Percentiles rank a stretch among this genome's conserved stretches.
phyloP scores from a whole-genome alignment of 108 stramenopile species.

The Aurantiochytrium sp. region DNA sequence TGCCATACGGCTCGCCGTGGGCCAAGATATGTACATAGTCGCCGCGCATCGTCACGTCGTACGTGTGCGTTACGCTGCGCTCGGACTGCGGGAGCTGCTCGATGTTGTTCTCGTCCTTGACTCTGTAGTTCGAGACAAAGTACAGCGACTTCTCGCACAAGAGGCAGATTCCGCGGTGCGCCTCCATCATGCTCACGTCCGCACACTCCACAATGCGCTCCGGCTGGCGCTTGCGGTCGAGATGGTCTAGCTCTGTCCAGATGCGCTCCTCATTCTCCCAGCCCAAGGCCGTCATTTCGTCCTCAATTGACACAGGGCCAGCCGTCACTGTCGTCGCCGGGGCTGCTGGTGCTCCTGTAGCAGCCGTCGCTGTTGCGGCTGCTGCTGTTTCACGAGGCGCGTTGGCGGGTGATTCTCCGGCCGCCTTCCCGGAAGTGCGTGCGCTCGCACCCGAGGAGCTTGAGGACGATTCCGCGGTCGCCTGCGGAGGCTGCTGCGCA shows the following conservation, averaged over 20 bases:
- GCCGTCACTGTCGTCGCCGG: background rate
- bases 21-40: background rate
- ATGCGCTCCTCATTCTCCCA: background rate
- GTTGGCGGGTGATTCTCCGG: too few relatives aligned
- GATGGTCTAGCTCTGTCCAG: background rate
- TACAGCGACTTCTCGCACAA: background rate
- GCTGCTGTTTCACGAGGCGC: too few relatives aligned
- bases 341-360: too few relatives aligned
- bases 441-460: too few relatives aligned
- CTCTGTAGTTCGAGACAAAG: background rate
- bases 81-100: background rate
- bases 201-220: constrained; percentile 11
- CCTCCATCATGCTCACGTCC: background rate
- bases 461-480: too few relatives aligned
- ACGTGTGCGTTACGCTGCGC: background rate
- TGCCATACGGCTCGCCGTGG: background rate
- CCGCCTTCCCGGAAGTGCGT: too few relatives aligned
- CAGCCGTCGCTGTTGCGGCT: too few relatives aligned
- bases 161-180: background rate
- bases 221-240: background rate
- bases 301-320: background rate
- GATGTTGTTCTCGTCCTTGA: background rate
- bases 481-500: too few relatives aligned
- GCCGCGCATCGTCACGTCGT: background rate
- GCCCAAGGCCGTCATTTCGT: background rate